Conservation (phyloP, 352 stramenopile genomes). For the Phytophthora constricta region DNA sequence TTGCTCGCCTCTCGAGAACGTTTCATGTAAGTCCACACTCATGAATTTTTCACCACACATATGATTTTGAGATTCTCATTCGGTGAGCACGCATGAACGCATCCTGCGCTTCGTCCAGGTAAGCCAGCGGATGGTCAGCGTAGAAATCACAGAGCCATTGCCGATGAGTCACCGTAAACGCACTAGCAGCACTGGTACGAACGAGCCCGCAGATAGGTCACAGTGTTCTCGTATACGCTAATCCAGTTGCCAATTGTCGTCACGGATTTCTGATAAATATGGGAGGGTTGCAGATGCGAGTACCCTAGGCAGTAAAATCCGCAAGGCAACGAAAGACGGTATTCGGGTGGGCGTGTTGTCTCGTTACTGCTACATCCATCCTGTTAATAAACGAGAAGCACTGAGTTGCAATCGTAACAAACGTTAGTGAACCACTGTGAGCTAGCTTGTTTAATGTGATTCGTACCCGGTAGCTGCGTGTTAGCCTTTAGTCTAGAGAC, state of each 20-base stretch:
- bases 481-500: too few species aligned
- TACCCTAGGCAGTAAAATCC: too few species aligned
- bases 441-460: neutral
- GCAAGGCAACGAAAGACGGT: neutral
- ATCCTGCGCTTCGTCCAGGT: conserved; percentile 3
- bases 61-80: conserved; percentile 3
- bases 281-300: too few species aligned
- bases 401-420: neutral
- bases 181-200: too few species aligned
- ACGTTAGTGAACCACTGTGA: neutral
- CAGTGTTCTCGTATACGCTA: too few species aligned
- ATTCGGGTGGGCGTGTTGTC: neutral
- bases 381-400: neutral
- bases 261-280: too few species aligned
- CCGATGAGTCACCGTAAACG: too few species aligned
- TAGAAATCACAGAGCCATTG: too few species aligned
- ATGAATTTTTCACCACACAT: conserved; percentile 6
- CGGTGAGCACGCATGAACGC: neutral
- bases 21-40: conserved; percentile 10
- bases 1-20: conserved; percentile 3
- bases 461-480: neutral
- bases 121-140: too few species aligned
- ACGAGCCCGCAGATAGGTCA: too few species aligned
- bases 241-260: too few species aligned
- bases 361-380: neutral